Conservation (phyloP, 2,329 filamentous ascomycete genomes). For the Calonectria pseudoreteaudii region DNA sequence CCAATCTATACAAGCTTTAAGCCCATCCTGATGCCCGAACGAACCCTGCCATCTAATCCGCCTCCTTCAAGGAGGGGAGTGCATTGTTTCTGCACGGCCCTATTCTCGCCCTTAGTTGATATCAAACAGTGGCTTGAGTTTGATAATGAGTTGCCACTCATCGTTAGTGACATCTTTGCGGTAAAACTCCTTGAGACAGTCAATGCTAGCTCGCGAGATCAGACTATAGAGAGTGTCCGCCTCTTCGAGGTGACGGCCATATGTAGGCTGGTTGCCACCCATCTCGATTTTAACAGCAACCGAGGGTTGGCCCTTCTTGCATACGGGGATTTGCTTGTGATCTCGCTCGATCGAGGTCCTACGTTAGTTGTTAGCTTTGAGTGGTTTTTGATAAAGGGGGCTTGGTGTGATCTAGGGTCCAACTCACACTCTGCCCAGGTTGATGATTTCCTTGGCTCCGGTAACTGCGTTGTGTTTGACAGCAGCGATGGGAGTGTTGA, state of each 20-base stretch:
- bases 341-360: constrained; percentile 98
- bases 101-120: constrained; percentile 68
- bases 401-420: neutral
- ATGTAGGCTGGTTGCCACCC: constrained; percentile 90
- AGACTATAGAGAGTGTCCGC: constrained; percentile 87
- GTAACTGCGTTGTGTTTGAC: constrained; percentile 86
- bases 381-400: neutral
- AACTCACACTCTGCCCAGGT: constrained; percentile 91
- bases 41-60: neutral
- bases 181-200: constrained; percentile 97
- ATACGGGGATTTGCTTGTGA: constrained; percentile 92
- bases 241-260: constrained; percentile 95
- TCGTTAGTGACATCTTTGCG: constrained; percentile 87
- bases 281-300: constrained; percentile 98
- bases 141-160: constrained; percentile 94
- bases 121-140: constrained; percentile 95
- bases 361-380: constrained; percentile 48
- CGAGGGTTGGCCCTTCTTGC: constrained; percentile 97
- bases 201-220: constrained; percentile 89
- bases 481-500: constrained; percentile 90
- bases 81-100: neutral
- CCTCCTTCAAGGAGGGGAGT: neutral
- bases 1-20: neutral
- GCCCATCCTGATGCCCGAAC: neutral
- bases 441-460: constrained; percentile 84